Evolutionary conservation across 345 rosid species (phyloP).

Genomic region (Arabis alpina): DNA sequence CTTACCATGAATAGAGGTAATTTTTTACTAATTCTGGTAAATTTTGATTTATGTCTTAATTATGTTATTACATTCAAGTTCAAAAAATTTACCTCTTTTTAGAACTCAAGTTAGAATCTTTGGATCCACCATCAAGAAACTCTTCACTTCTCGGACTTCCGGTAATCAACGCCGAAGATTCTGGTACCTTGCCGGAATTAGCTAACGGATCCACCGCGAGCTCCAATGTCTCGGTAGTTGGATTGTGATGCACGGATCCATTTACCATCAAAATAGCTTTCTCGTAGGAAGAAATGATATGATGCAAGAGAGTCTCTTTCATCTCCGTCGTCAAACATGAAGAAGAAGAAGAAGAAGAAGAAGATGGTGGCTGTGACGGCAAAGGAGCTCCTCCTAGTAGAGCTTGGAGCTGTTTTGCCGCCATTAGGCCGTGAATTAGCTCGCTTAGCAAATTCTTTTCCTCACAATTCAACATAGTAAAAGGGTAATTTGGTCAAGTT

Average conservation of each 20-base stretch:
- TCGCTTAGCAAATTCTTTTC: constrained; percentile 56
- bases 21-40: not conserved
- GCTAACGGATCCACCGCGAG: not conserved
- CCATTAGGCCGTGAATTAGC: constrained; percentile 61
- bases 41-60: not conserved
- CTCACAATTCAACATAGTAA: constrained; percentile 46
- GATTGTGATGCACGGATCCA: constrained; percentile 38
- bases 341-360: constrained; percentile 5
- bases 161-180: constrained; percentile 58
- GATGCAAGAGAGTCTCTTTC: constrained; percentile 48
- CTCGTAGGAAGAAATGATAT: constrained; percentile 63
- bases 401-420: constrained; percentile 58
- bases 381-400: constrained; percentile 46
- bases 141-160: constrained; percentile 71
- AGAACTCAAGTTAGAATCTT: constrained; percentile 46
- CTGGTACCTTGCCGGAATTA: constrained; percentile 34
- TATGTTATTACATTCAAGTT: not conserved
- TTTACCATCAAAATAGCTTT: constrained; percentile 63
- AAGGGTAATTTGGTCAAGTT: not conserved
- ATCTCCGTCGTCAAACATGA: constrained; percentile 30
- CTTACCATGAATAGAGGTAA: too few relatives aligned
- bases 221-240: not conserved
- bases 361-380: not conserved
- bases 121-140: constrained; percentile 43
- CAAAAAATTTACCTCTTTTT: constrained; percentile 62